Evolutionary conservation across 345 rosid genomes (phyloP), one percentile per base, ranked within the genome.

Genomic region (Kandelia obovata): DNA sequence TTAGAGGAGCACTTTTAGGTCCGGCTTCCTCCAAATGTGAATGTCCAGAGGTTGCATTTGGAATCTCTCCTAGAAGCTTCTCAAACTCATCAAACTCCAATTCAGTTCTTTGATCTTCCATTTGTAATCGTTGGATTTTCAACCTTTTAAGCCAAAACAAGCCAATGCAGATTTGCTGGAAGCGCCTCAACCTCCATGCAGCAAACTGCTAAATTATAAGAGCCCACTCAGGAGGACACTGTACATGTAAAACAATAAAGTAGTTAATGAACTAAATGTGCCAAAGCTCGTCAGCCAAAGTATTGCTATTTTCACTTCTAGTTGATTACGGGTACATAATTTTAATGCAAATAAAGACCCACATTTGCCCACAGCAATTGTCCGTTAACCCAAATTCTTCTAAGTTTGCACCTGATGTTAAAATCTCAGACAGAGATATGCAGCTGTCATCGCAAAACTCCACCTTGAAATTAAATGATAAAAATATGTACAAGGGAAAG

Each of bases 51-150:
- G 92, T 91, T 60, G 88, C 91, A 71, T 83, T 85, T 0, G 97
- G 97, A 67, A 89, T 89, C 85, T 89, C 97, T 39, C 89, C 77
- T 10, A 92, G 92, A 80, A 92, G 89, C 81, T 79, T 87, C 73
- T 89, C 96, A 61, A 89, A 74, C 68, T 92, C 97, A 79, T 89
- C 97, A 55, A 74, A 79, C 68, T 88, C 96, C 35, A 67, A 47
- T 68, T 83, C 92, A 66, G 77, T 64, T 80, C 79, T 85, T 73
- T 73, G 66, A 55, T 79, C 86, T 68, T 83, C 88, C 97, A 91
- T 91, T 75, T 78, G 63, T 39, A 61, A 59, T 63, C 52, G 34
- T n/a, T 37, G 74, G 58, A 67, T 5, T 17, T 55, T 30, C 56
- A 20, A 63, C 55, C 69, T 64, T 51, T 39, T 63, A 67, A 5